Base-by-base conservation (phyloP, 768 basidiomycete species). In the Piloderma croceum region DNA sequence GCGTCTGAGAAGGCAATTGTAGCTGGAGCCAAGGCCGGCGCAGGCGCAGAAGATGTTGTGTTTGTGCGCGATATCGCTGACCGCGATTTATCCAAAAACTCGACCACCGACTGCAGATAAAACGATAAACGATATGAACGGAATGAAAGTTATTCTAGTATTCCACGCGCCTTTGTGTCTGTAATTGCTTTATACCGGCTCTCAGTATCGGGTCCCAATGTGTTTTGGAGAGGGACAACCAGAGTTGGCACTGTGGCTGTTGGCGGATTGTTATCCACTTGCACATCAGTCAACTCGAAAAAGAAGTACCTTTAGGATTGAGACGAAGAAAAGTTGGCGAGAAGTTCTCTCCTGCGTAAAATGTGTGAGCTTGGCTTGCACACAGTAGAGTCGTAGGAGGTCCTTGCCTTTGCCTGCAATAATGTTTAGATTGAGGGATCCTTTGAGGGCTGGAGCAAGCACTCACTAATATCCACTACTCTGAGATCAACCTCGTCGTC, bases 81-180 rank as follows among this genome's bases (percentile, higher is more conserved):
- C 34, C 90, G 78, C 11, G 89, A 88, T 57, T 81, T 82, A 64
- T 91, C 90, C 33, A 93, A 68, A 56, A 91, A 88, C 42, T 83
- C 78, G 37, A 85, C 70, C 46, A 90, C 83, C 21, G 73, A 65
- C 89, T 91, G 47, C 27, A 32, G 10, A 49, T n/a, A n/a, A n/a
- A n/a, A n/a, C n/a, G n/a, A n/a, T n/a, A n/a, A n/a, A n/a, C n/a
- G n/a, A n/a, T n/a, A n/a, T n/a, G n/a, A n/a, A n/a, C n/a, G n/a
- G n/a, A n/a, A n/a, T n/a, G n/a, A n/a, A n/a, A n/a, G n/a, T n/a
- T n/a, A n/a, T n/a, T n/a, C n/a, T n/a, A n/a, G n/a, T n/a, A n/a
- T n/a, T n/a, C n/a, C 41, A 41, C 48, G 15, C 42, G 83, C 90
- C 67, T 82, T 81, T 11, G 79, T 74, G 48, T 89, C 85, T 18